Evolutionary conservation across 768 basidiomycete species (phyloP).

Genomic region (Ramaria sp.): DNA sequence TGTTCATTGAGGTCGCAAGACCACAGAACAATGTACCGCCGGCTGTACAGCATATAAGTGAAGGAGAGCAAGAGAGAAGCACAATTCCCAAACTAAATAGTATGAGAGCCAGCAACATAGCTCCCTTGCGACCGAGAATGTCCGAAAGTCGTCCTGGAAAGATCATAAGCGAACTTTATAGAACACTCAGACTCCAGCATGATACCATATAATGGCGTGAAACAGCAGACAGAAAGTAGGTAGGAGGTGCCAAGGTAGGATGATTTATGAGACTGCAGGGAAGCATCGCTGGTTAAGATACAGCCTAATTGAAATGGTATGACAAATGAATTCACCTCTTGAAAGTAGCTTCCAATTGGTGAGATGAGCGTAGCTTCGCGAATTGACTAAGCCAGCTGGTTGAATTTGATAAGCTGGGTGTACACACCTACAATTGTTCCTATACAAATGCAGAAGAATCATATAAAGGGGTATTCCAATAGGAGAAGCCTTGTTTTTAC

Average conservation of each 20-base stretch:
- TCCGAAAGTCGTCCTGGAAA: conserved; percentile 66
- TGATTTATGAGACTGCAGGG: conserved; percentile 27
- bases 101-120: conserved; percentile 74
- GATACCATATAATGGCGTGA: conserved; percentile 78
- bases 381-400: not conserved
- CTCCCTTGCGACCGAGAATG: conserved; percentile 75
- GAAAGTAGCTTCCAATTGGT: conserved; percentile 77
- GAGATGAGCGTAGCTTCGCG: conserved; percentile 52
- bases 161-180: conserved; percentile 3
- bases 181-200: not conserved
- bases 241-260: conserved; percentile 87
- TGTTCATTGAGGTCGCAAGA: conserved; percentile 75
- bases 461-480: not conserved
- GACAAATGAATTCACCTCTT: conserved; percentile 37
- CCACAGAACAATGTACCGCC: conserved; percentile 82
- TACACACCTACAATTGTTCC: conserved; percentile 61
- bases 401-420: not conserved
- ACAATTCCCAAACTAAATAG: conserved; percentile 57
- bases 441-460: conserved; percentile 17
- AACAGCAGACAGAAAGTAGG: conserved; percentile 80
- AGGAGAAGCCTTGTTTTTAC: conserved; percentile 11
- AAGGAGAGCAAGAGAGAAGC: conserved; percentile 14
- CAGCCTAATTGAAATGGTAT: not conserved
- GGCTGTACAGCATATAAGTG: conserved; percentile 2
- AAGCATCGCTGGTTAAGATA: not conserved